Conservation (phyloP, 2,329 filamentous ascomycete species). For the Scytalidium lignicola region DNA sequence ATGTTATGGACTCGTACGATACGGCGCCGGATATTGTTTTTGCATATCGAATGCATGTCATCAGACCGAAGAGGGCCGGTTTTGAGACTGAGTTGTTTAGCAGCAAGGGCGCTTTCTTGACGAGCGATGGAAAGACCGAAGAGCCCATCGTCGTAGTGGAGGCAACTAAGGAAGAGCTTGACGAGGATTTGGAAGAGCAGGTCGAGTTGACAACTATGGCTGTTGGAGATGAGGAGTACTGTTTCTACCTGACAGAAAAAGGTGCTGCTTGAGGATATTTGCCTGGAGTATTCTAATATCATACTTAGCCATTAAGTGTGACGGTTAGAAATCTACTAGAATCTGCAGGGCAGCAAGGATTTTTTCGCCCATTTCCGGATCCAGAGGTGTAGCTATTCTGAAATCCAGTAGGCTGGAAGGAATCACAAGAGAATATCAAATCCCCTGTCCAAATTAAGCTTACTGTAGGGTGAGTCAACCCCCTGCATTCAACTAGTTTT, state of each 20-base stretch:
- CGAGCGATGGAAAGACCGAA: background rate
- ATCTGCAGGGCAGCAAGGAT: too few species aligned
- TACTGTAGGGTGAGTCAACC: too few species aligned
- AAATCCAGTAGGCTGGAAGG: too few species aligned
- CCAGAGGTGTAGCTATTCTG: too few species aligned
- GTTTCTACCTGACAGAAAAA: background rate
- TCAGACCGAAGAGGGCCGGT: background rate
- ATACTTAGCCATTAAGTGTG: too few species aligned
- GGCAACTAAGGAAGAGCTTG: background rate
- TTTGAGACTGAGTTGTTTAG: background rate
- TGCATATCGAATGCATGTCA: background rate
- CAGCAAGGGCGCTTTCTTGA: background rate
- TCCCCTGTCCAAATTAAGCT: too few species aligned
- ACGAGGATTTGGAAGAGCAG: background rate
- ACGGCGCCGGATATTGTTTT: conserved; percentile 1
- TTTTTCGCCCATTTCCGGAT: too few species aligned
- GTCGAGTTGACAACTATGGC: background rate
- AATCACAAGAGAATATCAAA: too few species aligned
- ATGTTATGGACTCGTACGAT: background rate
- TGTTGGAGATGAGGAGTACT: background rate
- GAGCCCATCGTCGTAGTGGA: background rate
- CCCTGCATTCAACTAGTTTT: too few species aligned
- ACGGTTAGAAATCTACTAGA: too few species aligned
- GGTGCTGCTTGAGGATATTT: too few species aligned
- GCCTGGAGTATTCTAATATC: too few species aligned